Evolutionary conservation across 2,329 filamentous ascomycete species (phyloP), one percentile per base, ranked within the genome.

Genomic region (Claviceps citrina): DNA sequence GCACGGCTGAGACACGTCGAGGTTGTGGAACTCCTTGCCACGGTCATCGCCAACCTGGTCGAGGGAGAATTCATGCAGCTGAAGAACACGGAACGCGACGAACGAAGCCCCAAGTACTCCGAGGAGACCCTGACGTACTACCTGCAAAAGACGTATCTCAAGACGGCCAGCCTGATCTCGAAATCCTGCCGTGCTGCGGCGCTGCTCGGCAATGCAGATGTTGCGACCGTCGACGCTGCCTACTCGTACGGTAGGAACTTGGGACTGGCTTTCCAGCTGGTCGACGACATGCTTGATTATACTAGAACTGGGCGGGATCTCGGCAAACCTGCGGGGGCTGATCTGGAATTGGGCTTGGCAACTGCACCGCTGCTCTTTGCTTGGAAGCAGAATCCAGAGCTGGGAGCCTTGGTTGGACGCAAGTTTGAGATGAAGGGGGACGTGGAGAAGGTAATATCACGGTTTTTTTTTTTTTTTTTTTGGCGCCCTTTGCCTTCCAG

Each of bases 21-120:
- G 61, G 91, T 98, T 3, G 85, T 86, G 7, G 91, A 98, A 64
- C 72, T 98, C 7, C 67, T 98, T 24, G 86, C 91, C 4, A 96
- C 89, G 1, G 91, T 96, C 31, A 96, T 98, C 50, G 89, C 91
- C 33, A 98, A 98, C 58, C 68, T 98, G 20, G 87, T 98, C 16
- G 91, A 98, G 64, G 91, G 91, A 55, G 91, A 98, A 62, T 96
- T 98, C 66, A 98, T 98, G 91, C 91, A 98, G 67, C 68, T 98
- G 51, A 93, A 94, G 66, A 98, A 98, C 62, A 96, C 91, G 1
- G 84, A 83, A 34, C 71, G 75, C 48, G 89, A 95, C 57, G 89
- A 96, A 67, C 70, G 73, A 47, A 79, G 83, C 49, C 89, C 89
- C 1, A 66, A 71, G 8, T 96, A 83, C 74, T 91, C 81, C 2